Evolutionary conservation across 2,329 filamentous ascomycete genomes (phyloP).

Genomic region (Tricladium varicosporioides): DNA sequence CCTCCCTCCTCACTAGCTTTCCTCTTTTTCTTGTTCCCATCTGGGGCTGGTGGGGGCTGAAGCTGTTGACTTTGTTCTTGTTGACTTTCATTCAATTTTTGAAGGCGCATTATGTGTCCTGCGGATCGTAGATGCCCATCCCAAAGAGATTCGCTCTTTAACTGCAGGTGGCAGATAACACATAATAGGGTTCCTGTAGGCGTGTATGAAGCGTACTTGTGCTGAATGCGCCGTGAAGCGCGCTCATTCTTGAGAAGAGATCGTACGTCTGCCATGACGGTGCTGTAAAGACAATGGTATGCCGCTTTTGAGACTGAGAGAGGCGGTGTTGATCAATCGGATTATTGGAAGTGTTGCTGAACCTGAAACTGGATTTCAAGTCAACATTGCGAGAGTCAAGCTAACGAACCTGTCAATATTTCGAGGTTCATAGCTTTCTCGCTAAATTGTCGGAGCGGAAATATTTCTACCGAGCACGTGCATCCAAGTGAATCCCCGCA

Average conservation of each 20-base stretch:
- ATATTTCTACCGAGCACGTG: background rate
- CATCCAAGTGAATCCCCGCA: conserved; percentile 3
- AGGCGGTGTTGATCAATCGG: background rate
- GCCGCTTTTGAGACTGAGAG: background rate
- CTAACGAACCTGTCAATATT: background rate
- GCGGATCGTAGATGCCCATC: conserved; percentile 55
- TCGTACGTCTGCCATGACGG: conserved; percentile 72
- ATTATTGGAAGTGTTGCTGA: background rate
- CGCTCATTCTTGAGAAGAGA: conserved; percentile 77
- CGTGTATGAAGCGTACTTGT: conserved; percentile 67
- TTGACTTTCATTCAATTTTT: conserved; percentile 22
- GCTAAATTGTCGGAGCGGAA: background rate
- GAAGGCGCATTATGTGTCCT: conserved; percentile 42
- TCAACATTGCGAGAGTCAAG: background rate
- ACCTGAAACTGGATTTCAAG: background rate
- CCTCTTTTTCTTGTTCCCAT: conserved; percentile 45
- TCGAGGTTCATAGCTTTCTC: conserved; percentile 3
- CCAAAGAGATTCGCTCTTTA: conserved; percentile 69
- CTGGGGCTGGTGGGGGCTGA: conserved; percentile 1
- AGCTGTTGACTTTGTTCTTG: conserved; percentile 8
- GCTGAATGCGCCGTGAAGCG: conserved; percentile 68
- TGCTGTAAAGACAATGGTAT: background rate
- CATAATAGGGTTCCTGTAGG: conserved; percentile 67
- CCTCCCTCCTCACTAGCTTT: conserved; percentile 42
- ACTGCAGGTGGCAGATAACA: conserved; percentile 59